Evolutionary conservation across 2,329 filamentous ascomycete genomes (phyloP).

Genomic region (Sporothrix mexicana): DNA sequence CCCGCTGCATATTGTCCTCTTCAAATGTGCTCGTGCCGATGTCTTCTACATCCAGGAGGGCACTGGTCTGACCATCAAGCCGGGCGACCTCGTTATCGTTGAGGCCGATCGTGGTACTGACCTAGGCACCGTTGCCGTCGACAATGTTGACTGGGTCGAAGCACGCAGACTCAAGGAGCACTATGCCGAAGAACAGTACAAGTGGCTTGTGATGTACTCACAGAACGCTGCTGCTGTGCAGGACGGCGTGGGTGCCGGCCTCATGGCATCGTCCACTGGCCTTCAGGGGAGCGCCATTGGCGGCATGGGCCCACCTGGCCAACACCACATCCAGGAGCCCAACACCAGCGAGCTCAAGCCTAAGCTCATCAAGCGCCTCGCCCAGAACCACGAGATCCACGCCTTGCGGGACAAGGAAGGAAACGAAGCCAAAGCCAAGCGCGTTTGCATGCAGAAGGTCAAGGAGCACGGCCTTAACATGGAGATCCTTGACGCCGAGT

Average conservation of each 20-base stretch:
- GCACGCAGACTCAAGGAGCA: slow-evolving; percentile 90
- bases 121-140: slow-evolving; percentile 86
- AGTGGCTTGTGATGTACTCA: slow-evolving; percentile 99
- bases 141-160: slow-evolving; percentile 84
- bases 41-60: slow-evolving; percentile 98
- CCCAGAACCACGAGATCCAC: slow-evolving; percentile 88
- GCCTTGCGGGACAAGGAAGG: slow-evolving; percentile 93
- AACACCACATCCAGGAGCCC: slow-evolving; percentile 75
- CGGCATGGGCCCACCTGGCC: slow-evolving; percentile 76
- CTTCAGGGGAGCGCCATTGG: slow-evolving; percentile 74
- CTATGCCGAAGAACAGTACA: slow-evolving; percentile 93
- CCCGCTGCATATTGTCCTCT: slow-evolving; percentile 85
- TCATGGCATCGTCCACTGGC: slow-evolving; percentile 67
- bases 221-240: slow-evolving; percentile 71
- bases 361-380: slow-evolving; percentile 94
- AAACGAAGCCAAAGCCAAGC: slow-evolving; percentile 95
- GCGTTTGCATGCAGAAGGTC: slow-evolving; percentile 95
- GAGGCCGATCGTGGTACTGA: slow-evolving; percentile 97
- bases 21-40: slow-evolving; percentile 94
- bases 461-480: slow-evolving; percentile 89
- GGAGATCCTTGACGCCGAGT: slow-evolving; percentile 98
- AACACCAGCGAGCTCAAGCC: slow-evolving; percentile 81
- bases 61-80: slow-evolving; percentile 86
- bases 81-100: slow-evolving; percentile 93
- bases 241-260: slow-evolving; percentile 65